Conservation (phyloP, 805 yeast species). For the Hanseniaspora singularis region DNA sequence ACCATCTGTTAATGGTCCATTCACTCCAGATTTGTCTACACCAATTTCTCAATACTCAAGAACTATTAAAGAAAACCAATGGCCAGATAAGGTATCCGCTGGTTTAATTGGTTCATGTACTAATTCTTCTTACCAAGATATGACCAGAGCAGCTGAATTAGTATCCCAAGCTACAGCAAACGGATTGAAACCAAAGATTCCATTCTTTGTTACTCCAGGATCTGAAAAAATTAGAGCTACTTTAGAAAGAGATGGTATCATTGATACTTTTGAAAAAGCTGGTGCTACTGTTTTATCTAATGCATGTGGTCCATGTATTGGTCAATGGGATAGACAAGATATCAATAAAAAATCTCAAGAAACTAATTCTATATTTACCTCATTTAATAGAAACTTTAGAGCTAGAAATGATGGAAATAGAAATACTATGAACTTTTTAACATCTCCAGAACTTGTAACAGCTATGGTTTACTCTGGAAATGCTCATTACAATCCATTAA, state of each 20-base stretch:
- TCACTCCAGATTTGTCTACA: slow-evolving; percentile 94
- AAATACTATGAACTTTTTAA: slow-evolving; percentile 90
- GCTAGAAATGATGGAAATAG: slow-evolving; percentile 98
- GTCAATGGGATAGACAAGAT: slow-evolving; percentile 96
- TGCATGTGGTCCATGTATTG: slow-evolving; percentile 99
- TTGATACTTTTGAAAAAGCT: slow-evolving; percentile 63
- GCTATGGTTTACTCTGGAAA: slow-evolving; percentile 94
- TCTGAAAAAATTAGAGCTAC: slow-evolving; percentile 97
- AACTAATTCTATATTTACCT: slow-evolving; percentile 82
- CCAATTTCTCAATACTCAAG: slow-evolving; percentile 73
- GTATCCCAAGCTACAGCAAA: slow-evolving; percentile 75
- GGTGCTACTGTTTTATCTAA: slow-evolving; percentile 92
- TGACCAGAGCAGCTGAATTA: slow-evolving; percentile 89
- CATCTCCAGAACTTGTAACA: slow-evolving; percentile 97
- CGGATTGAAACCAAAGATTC: slow-evolving; percentile 81
- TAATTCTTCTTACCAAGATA: slow-evolving; percentile 95
- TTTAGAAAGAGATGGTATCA: slow-evolving; percentile 85
- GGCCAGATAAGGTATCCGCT: slow-evolving; percentile 81
- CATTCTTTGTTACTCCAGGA: slow-evolving; percentile 94
- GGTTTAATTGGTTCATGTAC: slow-evolving; percentile 98
- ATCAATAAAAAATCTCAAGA: slow-evolving; percentile 51
- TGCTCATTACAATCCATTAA: slow-evolving; percentile 80
- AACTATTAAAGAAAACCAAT: slow-evolving; percentile 56
- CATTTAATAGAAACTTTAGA: slow-evolving; percentile 95
- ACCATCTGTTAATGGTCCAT: slow-evolving; percentile 95